These are phyloP conservation scores for Solanum hybrid DNA, from an alignment of 305 asterid genomes.

Conservation along the genomic window DNA sequence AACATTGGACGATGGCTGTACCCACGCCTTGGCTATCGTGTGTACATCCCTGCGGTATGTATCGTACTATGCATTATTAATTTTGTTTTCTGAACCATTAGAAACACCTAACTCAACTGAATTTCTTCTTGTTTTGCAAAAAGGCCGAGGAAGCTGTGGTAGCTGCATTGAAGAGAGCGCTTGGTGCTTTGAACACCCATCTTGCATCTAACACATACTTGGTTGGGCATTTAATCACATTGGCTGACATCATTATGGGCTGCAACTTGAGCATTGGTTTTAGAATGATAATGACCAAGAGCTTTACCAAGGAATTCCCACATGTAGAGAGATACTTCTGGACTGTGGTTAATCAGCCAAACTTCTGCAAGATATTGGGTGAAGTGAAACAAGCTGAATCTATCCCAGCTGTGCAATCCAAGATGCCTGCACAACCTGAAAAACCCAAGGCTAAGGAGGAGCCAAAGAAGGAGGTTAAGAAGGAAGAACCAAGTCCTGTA, in stretches of 20 bases:
- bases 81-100: background rate
- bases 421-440: constrained; percentile 57
- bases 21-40: constrained; percentile 47
- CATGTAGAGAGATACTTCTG: constrained; percentile 87
- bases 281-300: constrained; percentile 43
- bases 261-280: constrained; percentile 52
- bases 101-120: background rate
- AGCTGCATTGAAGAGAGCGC: constrained; percentile 54
- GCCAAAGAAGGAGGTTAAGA: constrained; percentile 36
- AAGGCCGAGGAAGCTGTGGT: constrained; percentile 74
- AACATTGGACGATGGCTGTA: constrained; percentile 34
- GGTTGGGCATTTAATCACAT: constrained; percentile 72
- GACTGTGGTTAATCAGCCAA: constrained; percentile 83
- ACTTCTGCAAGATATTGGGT: constrained; percentile 59
- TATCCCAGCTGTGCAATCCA: constrained; percentile 52
- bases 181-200: constrained; percentile 62
- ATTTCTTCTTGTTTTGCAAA: background rate
- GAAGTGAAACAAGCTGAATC: constrained; percentile 49
- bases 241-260: constrained; percentile 66
- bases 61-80: background rate
- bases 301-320: constrained; percentile 78
- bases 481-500: constrained; percentile 14
- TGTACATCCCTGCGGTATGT: constrained; percentile 51
- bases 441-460: constrained; percentile 59
- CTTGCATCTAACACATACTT: constrained; percentile 69